phyloP scores from a whole-genome alignment of 345 rosid genomes.

The Eucalyptus grandis region DNA sequence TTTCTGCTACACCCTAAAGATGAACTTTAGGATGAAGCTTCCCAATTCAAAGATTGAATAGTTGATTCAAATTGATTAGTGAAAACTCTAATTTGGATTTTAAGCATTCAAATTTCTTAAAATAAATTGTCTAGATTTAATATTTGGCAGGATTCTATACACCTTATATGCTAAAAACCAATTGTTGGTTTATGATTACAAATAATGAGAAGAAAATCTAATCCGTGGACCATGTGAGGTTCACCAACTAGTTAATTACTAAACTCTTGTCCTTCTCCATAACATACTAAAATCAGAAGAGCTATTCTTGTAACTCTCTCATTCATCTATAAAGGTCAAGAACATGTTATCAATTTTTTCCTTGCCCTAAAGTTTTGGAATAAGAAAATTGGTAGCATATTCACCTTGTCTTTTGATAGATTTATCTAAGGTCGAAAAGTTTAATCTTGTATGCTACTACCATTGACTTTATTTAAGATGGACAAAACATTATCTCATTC shows the following conservation, averaged over 20 bases:
- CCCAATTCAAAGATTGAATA: background rate
- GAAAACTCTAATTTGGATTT: background rate
- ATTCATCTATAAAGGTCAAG: background rate
- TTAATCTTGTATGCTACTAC: background rate
- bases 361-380: background rate
- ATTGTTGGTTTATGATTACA: background rate
- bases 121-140: background rate
- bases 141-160: background rate
- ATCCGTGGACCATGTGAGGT: background rate
- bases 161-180: background rate
- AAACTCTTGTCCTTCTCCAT: background rate
- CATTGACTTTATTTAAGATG: background rate
- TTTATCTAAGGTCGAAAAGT: background rate
- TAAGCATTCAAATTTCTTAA: background rate
- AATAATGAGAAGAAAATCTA: background rate
- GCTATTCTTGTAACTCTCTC: background rate
- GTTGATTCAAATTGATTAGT: background rate
- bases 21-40: background rate
- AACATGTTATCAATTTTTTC: background rate
- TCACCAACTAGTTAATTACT: background rate
- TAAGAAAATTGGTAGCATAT: background rate
- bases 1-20: background rate
- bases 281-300: background rate
- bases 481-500: background rate
- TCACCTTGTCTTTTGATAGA: background rate